Conservation (phyloP, 2,329 filamentous ascomycete genomes). For the Alternaria viburni region DNA sequence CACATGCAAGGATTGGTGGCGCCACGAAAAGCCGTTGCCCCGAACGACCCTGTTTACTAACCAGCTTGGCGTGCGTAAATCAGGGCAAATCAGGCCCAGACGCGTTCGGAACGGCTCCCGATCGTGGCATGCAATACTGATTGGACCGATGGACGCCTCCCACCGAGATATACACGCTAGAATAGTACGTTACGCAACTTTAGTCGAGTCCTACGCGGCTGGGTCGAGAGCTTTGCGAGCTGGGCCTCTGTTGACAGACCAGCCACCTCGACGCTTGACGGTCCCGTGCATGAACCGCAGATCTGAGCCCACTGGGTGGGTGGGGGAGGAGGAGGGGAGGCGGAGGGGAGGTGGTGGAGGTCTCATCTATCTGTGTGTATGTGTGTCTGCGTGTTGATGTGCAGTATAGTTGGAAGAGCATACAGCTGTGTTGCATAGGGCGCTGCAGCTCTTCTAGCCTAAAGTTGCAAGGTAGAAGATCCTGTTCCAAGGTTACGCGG, state of each 20-base stretch:
- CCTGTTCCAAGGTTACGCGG: neutral
- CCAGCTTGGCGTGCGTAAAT: neutral
- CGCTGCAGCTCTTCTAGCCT: no score
- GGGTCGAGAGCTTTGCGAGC: conserved; percentile 10
- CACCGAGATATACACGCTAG: conserved; percentile 15
- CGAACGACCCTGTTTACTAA: conserved; percentile 12
- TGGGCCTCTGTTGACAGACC: conserved; percentile 45
- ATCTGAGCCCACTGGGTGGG: conserved; percentile 34
- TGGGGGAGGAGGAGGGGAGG: no score
- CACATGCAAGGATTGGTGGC: no score
- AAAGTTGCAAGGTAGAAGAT: neutral
- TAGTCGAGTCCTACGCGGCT: no score
- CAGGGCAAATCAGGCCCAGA: neutral
- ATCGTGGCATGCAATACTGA: neutral
- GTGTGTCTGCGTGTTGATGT: no score
- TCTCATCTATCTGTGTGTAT: no score
- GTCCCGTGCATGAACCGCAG: conserved; percentile 42
- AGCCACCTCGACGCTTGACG: conserved; percentile 31
- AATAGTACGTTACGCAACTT: conserved; percentile 28
- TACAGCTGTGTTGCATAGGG: no score
- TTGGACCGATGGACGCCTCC: conserved; percentile 18
- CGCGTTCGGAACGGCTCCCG: neutral
- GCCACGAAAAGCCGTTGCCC: conserved; percentile 9
- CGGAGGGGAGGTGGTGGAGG: no score
- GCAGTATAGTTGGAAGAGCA: no score